These are phyloP conservation scores for Aspergillus affinis DNA, from an alignment of 495 filamentous ascomycete species.

Conservation along the genomic window DNA sequence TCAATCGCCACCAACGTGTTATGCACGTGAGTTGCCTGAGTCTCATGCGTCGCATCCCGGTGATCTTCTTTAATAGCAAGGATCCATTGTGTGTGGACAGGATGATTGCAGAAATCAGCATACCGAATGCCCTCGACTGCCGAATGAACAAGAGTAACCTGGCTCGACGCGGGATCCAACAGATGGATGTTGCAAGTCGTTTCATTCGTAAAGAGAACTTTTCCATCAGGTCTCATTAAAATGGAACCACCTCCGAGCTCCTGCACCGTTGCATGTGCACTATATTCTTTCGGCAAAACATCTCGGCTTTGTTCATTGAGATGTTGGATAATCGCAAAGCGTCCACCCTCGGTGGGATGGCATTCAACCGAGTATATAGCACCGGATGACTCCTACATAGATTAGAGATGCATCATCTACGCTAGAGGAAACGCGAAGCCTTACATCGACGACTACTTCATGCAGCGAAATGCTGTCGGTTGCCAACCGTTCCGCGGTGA, in stretches of 20 bases:
- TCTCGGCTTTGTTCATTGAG: slow-evolving; percentile 29
- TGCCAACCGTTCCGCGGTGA: slow-evolving; percentile 39
- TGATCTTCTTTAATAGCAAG: slow-evolving; percentile 51
- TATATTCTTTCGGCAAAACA: slow-evolving; percentile 40
- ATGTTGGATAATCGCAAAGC: slow-evolving; percentile 40
- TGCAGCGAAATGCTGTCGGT: slow-evolving; percentile 31
- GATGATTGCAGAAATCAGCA: slow-evolving; percentile 40
- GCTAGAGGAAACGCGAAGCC: slow-evolving; percentile 6
- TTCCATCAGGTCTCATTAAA: slow-evolving; percentile 27
- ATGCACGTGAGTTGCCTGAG: slow-evolving; percentile 24
- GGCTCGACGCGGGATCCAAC: slow-evolving; percentile 28
- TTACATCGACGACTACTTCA: slow-evolving; percentile 30
- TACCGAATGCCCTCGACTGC: slow-evolving; percentile 33
- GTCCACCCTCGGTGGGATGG: slow-evolving; percentile 38
- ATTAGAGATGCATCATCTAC: neutral
- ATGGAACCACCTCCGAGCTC: slow-evolving; percentile 36
- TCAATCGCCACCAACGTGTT: slow-evolving; percentile 29
- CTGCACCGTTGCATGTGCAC: slow-evolving; percentile 41
- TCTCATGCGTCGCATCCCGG: slow-evolving; percentile 30
- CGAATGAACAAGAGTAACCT: slow-evolving; percentile 19
- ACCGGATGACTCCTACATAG: slow-evolving; percentile 24
- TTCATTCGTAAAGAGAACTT: slow-evolving; percentile 43
- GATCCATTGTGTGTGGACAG: slow-evolving; percentile 31
- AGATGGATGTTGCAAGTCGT: slow-evolving; percentile 36
- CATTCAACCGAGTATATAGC: slow-evolving; percentile 44